Conservation (phyloP, 1,284 basidiomycete species). For the Ustilago trichophora region DNA sequence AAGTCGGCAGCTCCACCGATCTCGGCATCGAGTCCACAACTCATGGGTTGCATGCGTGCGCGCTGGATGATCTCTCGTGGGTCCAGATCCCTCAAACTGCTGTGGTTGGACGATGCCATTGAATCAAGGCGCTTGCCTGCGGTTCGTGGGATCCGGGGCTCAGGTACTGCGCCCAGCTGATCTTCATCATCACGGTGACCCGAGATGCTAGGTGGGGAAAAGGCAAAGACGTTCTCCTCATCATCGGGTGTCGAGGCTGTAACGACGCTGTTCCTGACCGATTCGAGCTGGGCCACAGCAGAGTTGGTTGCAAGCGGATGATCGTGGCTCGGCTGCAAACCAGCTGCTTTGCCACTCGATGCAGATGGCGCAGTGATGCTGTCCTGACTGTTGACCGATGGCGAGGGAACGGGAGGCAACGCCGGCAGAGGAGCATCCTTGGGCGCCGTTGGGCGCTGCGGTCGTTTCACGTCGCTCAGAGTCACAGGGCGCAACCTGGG, state of each 20-base stretch:
- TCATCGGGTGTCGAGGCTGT: slow-evolving; percentile 1
- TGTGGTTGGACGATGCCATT: slow-evolving; percentile 26
- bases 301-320: slow-evolving; percentile 11
- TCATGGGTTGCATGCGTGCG: slow-evolving; percentile 9
- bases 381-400: neutral
- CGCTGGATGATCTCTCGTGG: slow-evolving; percentile 33
- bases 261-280: neutral
- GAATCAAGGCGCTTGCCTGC: slow-evolving; percentile 5
- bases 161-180: neutral
- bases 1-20: slow-evolving; percentile 9
- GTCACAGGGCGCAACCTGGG: neutral
- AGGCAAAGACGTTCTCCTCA: slow-evolving; percentile 37
- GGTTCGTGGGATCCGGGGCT: neutral
- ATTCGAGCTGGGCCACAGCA: neutral
- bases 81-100: slow-evolving; percentile 22
- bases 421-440: slow-evolving; percentile 12
- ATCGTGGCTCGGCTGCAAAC: slow-evolving; percentile 8
- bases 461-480: slow-evolving; percentile 10
- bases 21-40: slow-evolving; percentile 40
- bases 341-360: slow-evolving; percentile 2
- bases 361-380: neutral
- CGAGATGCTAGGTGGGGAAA: slow-evolving; percentile 23
- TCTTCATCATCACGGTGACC: slow-evolving; percentile 9
- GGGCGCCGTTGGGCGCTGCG: neutral
- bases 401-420: slow-evolving; percentile 7